These are phyloP conservation scores for Fusarium illudens DNA, from an alignment of 2,329 filamentous ascomycete genomes.

Conservation along the genomic window DNA sequence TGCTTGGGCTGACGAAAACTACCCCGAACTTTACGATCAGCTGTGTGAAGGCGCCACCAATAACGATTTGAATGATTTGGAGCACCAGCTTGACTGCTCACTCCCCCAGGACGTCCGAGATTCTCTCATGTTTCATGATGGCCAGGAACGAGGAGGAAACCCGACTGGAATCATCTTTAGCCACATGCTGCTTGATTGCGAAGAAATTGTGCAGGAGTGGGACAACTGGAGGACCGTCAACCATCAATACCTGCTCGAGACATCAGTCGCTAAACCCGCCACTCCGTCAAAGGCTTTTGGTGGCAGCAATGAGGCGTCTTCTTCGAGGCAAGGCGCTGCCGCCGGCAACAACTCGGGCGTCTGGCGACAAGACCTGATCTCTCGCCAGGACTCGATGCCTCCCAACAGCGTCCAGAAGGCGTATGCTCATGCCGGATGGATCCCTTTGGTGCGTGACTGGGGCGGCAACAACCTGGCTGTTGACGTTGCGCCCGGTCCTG, in stretches of 20 bases:
- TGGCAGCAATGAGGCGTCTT: slow-evolving; percentile 72
- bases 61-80: slow-evolving; percentile 96
- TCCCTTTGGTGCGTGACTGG: slow-evolving; percentile 96
- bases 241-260: slow-evolving; percentile 80
- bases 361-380: slow-evolving; percentile 86
- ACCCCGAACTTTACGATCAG: slow-evolving; percentile 93
- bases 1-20: slow-evolving; percentile 92
- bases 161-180: slow-evolving; percentile 94
- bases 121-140: slow-evolving; percentile 89
- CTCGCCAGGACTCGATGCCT: slow-evolving; percentile 88
- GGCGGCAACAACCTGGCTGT: slow-evolving; percentile 97
- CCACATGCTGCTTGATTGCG: slow-evolving; percentile 95
- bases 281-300: slow-evolving; percentile 76
- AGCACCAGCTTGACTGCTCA: slow-evolving; percentile 94
- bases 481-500: slow-evolving; percentile 88
- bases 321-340: slow-evolving; percentile 65
- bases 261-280: slow-evolving; percentile 64
- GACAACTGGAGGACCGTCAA: slow-evolving; percentile 95
- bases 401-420: slow-evolving; percentile 87
- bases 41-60: slow-evolving; percentile 89
- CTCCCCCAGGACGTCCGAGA: slow-evolving; percentile 93
- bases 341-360: slow-evolving; percentile 65
- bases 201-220: slow-evolving; percentile 98
- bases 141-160: slow-evolving; percentile 91
- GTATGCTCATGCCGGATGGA: slow-evolving; percentile 95